Evolutionary conservation across 805 yeast genomes (phyloP).

Genomic region (Saccharomycopsis sp.): DNA sequence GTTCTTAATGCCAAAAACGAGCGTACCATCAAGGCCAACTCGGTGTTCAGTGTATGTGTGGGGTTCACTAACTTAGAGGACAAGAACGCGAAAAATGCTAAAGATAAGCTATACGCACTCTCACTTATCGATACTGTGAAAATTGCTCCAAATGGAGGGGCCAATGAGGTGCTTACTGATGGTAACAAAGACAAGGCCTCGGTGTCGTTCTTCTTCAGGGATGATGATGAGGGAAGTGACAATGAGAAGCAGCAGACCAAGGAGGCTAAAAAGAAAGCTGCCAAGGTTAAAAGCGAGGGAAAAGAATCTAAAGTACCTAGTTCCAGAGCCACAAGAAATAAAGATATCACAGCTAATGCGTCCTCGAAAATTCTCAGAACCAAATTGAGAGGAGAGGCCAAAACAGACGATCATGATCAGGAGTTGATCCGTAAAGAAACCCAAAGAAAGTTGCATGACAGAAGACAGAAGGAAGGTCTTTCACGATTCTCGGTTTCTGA

Average conservation of each 20-base stretch:
- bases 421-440: constrained; percentile 76
- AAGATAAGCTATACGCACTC: constrained; percentile 58
- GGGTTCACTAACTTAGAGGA: constrained; percentile 66
- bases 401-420: constrained; percentile 66
- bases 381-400: constrained; percentile 71
- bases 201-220: constrained; percentile 77
- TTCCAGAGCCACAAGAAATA: constrained; percentile 23
- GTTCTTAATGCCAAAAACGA: constrained; percentile 69
- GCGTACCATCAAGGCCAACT: constrained; percentile 59
- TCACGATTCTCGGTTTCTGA: constrained; percentile 76
- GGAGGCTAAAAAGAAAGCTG: constrained; percentile 35
- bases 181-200: constrained; percentile 68
- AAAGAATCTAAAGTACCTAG: constrained; percentile 26
- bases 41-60: constrained; percentile 66
- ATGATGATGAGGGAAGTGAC: constrained; percentile 46
- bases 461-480: constrained; percentile 80
- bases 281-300: constrained; percentile 25
- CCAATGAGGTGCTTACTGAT: constrained; percentile 62
- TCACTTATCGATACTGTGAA: constrained; percentile 76
- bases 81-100: constrained; percentile 38
- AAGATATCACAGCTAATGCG: constrained; percentile 28
- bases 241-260: constrained; percentile 30
- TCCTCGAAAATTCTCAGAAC: constrained; percentile 66
- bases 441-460: constrained; percentile 77
- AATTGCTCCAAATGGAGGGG: constrained; percentile 44